phyloP scores from a whole-genome alignment of 2,329 filamentous ascomycete species.

The Ascomycota sp. region DNA sequence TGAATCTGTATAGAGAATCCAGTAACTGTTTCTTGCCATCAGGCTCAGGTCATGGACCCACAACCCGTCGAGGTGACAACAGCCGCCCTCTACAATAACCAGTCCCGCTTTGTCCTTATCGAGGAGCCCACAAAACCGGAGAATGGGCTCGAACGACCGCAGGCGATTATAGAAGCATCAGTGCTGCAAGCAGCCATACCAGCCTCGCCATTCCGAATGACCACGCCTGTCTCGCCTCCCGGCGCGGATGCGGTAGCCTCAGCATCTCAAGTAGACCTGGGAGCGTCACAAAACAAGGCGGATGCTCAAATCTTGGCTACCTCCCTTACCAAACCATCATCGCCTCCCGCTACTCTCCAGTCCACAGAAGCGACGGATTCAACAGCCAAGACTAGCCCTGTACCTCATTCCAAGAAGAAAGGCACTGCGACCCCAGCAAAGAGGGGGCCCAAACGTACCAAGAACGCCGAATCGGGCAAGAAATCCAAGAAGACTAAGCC shows the following conservation, averaged over 20 bases:
- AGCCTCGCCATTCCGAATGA: too few relatives aligned
- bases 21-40: too few relatives aligned
- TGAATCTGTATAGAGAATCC: too few relatives aligned
- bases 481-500: constrained; percentile 13
- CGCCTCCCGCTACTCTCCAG: constrained; percentile 10
- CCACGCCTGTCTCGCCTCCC: too few relatives aligned
- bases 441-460: constrained; percentile 19
- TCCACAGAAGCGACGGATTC: constrained; percentile 10
- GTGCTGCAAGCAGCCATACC: too few relatives aligned
- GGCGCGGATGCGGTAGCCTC: neutral
- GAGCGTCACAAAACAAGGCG: too few relatives aligned
- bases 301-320: too few relatives aligned
- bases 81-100: neutral
- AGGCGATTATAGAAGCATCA: too few relatives aligned
- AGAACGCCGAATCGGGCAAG: constrained; percentile 10
- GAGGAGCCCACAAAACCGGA: neutral
- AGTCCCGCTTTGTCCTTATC: neutral
- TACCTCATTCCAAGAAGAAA: constrained; percentile 16
- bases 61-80: neutral
- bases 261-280: neutral
- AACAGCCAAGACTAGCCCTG: constrained; percentile 6
- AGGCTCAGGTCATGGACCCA: too few relatives aligned
- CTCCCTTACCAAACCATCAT: constrained; percentile 11
- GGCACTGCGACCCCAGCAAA: constrained; percentile 21
- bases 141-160: too few relatives aligned